Conservation (phyloP, 129 eudicot genomes). For the Arctium minus region DNA sequence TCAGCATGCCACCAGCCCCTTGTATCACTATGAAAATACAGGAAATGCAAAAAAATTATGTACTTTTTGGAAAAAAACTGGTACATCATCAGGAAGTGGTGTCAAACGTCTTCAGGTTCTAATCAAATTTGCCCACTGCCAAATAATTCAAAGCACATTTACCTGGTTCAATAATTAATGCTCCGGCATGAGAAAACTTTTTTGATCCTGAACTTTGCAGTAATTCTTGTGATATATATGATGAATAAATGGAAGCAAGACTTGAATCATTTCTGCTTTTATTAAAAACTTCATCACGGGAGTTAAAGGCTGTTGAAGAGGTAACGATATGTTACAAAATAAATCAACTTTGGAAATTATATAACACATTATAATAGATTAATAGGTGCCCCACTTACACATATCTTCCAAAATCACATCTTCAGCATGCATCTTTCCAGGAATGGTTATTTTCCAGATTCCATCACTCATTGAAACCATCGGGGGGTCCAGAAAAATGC, state of each 20-base stretch:
- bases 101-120: neutral
- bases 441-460: conserved; percentile 65
- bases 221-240: conserved; percentile 55
- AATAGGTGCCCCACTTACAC: conserved; percentile 40
- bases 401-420: conserved; percentile 34
- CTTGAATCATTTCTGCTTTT: conserved; percentile 59
- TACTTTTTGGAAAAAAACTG: neutral
- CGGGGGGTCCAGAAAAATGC: conserved; percentile 80
- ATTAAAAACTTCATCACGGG: conserved; percentile 63
- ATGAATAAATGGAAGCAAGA: conserved; percentile 52
- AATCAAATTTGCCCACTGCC: neutral
- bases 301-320: conserved; percentile 49
- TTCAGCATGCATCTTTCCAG: conserved; percentile 39
- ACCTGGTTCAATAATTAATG: conserved; percentile 95
- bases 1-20: conserved; percentile 95
- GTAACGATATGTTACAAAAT: neutral
- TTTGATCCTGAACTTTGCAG: conserved; percentile 30
- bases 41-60: neutral
- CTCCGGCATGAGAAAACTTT: conserved; percentile 46
- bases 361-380: conserved; percentile 1
- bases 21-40: conserved; percentile 60
- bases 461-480: conserved; percentile 60
- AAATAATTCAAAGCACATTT: conserved; percentile 16
- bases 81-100: neutral
- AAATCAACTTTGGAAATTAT: neutral